Conservation (phyloP, 202 grass and related monocot species). For the Zizania palustris region DNA sequence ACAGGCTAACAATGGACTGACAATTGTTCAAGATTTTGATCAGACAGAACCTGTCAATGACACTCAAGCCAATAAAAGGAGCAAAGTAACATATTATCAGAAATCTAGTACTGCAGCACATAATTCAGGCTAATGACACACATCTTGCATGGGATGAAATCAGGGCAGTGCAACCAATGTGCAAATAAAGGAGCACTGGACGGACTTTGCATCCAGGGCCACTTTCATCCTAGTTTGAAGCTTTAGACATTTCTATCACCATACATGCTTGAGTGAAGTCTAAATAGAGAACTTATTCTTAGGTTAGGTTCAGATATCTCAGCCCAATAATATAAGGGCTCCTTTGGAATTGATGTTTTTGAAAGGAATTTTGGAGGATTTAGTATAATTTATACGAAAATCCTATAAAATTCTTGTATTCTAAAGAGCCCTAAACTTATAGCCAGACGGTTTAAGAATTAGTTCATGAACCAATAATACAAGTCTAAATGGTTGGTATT, state of each 20-base stretch:
- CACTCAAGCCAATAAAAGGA: background rate
- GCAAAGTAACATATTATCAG: background rate
- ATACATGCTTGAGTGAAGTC: background rate
- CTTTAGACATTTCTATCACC: background rate
- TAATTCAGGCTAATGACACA: background rate
- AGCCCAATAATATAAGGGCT: constrained; percentile 12
- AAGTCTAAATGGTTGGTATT: background rate
- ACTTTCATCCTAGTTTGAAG: background rate
- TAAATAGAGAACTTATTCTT: background rate
- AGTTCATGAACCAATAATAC: no score
- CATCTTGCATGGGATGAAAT: background rate
- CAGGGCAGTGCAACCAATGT: background rate
- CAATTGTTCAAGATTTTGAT: background rate
- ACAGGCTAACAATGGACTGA: background rate
- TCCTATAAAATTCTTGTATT: no score
- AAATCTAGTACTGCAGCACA: background rate
- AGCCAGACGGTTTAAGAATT: no score
- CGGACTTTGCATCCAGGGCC: background rate
- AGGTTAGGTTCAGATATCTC: constrained; percentile 7
- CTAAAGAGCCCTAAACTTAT: no score
- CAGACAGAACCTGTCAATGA: background rate
- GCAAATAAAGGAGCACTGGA: background rate
- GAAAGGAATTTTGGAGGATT: no score
- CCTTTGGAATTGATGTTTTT: no score
- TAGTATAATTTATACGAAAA: no score